Evolutionary conservation across 768 basidiomycete genomes (phyloP).

Genomic region (Guyanaporus albipodus): DNA sequence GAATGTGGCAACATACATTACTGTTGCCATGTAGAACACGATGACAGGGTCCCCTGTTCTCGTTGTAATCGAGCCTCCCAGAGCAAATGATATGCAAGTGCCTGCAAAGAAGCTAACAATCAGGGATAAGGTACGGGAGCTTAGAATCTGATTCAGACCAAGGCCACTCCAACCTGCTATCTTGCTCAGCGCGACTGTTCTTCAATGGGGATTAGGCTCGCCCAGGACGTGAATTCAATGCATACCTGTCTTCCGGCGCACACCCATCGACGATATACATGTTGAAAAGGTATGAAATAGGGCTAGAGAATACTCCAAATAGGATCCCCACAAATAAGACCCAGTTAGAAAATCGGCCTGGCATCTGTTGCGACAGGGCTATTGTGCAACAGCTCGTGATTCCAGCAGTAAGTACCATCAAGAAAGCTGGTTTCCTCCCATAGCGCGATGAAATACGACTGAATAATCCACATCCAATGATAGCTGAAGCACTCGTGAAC

Average conservation of each 20-base stretch:
- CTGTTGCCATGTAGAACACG: slow-evolving; percentile 20
- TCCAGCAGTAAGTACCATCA: slow-evolving; percentile 7
- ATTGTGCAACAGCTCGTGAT: slow-evolving; percentile 14
- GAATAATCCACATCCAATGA: slow-evolving; percentile 21
- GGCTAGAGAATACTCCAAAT: slow-evolving; percentile 9
- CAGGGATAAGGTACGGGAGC: neutral
- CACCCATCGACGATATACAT: slow-evolving; percentile 30
- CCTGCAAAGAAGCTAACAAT: slow-evolving; percentile 16
- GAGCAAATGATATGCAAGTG: slow-evolving; percentile 22
- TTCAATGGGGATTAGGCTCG: slow-evolving; percentile 10
- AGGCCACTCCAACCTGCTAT: slow-evolving; percentile 28
- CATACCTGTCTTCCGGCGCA: slow-evolving; percentile 22
- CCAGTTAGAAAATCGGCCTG: slow-evolving; percentile 14
- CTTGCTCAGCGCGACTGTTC: slow-evolving; percentile 26
- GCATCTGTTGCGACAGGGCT: slow-evolving; percentile 13
- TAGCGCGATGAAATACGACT: slow-evolving; percentile 24
- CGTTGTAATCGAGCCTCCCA: slow-evolving; percentile 31
- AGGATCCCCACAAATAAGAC: slow-evolving; percentile 20
- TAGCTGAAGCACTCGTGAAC: slow-evolving; percentile 14
- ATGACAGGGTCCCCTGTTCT: slow-evolving; percentile 18
- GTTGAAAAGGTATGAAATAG: slow-evolving; percentile 21
- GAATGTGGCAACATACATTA: slow-evolving; percentile 13
- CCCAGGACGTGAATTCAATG: neutral
- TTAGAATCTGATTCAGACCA: slow-evolving; percentile 13
- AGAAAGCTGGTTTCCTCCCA: slow-evolving; percentile 25